Base-by-base conservation (phyloP, 2,329 filamentous ascomycete species). In the Colletotrichum chlorophyti region DNA sequence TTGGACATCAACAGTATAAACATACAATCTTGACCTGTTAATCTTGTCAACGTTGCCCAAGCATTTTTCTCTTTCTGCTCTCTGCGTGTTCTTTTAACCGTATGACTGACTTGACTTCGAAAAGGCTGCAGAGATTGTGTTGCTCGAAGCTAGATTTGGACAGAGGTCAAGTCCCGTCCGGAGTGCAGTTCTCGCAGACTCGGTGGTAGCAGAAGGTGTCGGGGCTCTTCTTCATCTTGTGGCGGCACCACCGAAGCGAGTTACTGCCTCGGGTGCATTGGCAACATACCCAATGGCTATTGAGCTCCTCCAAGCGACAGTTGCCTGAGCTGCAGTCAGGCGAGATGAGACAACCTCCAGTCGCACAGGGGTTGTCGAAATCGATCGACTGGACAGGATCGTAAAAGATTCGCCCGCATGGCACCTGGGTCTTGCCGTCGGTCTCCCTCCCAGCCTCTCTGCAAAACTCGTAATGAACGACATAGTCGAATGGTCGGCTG, bases 131-230 rank as follows among this genome's bases (percentile, higher is more conserved):
- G 21, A 14, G 19, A 7, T 12, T 26, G n/a, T 47, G 23, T n/a
- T 24, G n/a, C 12, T 17, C 9, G 40, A 35, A n/a, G 11, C n/a
- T 19, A 19, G 26, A n/a, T n/a, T 21, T n/a, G n/a, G 4, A 23
- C 7, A 5, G 31, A 3, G 10, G 10, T 58, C 37, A 52, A 23
- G 38, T 38, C 32, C 19, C 21, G 55, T 81, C 76, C 10, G 72
- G 59, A 40, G 68, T 70, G 59, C 81, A 83, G 4, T 63, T 64
- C 34, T 70, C 67, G 64, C 81, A 84, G 47, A 81, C 75, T n/a
- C 70, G 68, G 58, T 84, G 82, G 61, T 81, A 81, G 67, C 81
- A 84, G 40, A 82, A 77, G 1, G 78, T 79, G 61, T 83, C 76
- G 9, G 79, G 78, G 59, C 77, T 76, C 11, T 72, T 73, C 50